Conservation (phyloP, 179 eudicot genomes). For the Corrigiola litoralis region DNA sequence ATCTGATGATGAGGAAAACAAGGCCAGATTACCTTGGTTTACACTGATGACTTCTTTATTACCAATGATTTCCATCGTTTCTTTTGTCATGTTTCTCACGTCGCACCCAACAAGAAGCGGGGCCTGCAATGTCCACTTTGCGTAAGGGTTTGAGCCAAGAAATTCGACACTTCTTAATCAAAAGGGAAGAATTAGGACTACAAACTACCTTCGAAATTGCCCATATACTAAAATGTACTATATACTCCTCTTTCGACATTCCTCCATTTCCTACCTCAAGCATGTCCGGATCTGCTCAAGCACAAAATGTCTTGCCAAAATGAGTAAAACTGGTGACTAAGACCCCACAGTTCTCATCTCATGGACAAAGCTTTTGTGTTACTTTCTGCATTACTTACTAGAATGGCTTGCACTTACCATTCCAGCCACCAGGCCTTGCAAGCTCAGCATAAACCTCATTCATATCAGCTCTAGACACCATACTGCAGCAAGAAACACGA, state of each 20-base stretch:
- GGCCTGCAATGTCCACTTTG: conserved; percentile 36
- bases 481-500: conserved; percentile 31
- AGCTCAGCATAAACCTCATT: conserved; percentile 60
- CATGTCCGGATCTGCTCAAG: conserved; percentile 68
- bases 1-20: not conserved
- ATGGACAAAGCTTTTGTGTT: too few species aligned
- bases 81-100: conserved; percentile 52
- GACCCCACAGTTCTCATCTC: not conserved
- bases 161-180: not conserved
- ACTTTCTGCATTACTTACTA: too few species aligned
- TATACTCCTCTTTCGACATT: conserved; percentile 67
- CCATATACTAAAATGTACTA: conserved; percentile 83
- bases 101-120: conserved; percentile 88
- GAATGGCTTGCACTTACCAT: conserved; percentile 39
- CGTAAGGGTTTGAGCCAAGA: not conserved
- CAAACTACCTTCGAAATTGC: conserved; percentile 45
- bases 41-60: conserved; percentile 77
- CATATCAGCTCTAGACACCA: conserved; percentile 69
- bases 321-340: not conserved
- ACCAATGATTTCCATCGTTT: conserved; percentile 52
- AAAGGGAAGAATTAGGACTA: conserved; percentile 40
- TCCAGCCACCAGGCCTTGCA: conserved; percentile 98
- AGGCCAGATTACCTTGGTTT: conserved; percentile 57
- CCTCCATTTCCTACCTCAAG: conserved; percentile 96
- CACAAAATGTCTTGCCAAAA: not conserved